A percentile compares a stretch with the other conserved stretches of the same genome.
These are phyloP conservation scores for Ceratobasidium sp. DNA, from an alignment of 1,284 basidiomycete species.

Conservation along the genomic window DNA sequence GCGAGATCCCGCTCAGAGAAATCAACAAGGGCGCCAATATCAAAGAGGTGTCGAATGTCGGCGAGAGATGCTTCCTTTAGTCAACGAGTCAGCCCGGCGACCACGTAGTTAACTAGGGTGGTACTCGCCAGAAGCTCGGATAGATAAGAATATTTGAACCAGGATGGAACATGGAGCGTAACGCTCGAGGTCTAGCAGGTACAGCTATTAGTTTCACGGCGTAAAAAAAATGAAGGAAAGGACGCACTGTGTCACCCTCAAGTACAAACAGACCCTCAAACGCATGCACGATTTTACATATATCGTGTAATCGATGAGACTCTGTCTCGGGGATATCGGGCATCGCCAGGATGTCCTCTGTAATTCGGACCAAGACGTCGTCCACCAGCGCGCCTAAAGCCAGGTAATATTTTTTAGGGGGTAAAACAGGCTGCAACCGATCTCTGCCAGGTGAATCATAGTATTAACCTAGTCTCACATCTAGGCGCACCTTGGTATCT, in stretches of 20 bases:
- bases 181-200: conserved; percentile 51
- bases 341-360: conserved; percentile 80
- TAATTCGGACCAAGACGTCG: conserved; percentile 72
- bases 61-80: conserved; percentile 88
- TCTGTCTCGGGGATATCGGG: conserved; percentile 93
- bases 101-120: conserved; percentile 26
- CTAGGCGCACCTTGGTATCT: conserved; percentile 76
- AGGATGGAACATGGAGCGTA: conserved; percentile 78
- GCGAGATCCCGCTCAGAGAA: conserved; percentile 88
- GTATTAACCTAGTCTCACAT: not conserved
- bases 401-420: conserved; percentile 61
- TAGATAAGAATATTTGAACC: conserved; percentile 94
- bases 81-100: conserved; percentile 27
- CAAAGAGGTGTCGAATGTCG: conserved; percentile 93
- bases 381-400: conserved; percentile 83
- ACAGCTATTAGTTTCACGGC: conserved; percentile 7
- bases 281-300: conserved; percentile 81
- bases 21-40: conserved; percentile 90
- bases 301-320: conserved; percentile 82
- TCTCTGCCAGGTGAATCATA: conserved; percentile 1
- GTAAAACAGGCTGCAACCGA: conserved; percentile 15
- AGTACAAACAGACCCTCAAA: conserved; percentile 83
- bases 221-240: not conserved
- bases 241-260: conserved; percentile 60
- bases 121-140: conserved; percentile 84